phyloP scores from a whole-genome alignment of 352 stramenopile genomes.

The Globisporangium orthogonon region DNA sequence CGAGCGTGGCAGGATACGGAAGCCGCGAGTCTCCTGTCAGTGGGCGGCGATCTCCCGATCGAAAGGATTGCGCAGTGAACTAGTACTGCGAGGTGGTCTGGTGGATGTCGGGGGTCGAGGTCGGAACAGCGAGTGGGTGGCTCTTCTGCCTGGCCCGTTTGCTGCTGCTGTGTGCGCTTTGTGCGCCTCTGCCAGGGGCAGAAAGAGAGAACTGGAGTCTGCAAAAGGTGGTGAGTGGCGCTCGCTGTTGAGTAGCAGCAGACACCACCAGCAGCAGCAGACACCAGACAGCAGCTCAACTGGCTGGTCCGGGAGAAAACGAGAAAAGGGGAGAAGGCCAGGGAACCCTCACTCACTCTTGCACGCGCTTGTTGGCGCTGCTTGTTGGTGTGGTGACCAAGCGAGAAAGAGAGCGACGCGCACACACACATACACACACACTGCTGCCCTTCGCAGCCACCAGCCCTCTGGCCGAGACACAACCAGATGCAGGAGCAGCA shows the following conservation, averaged over 20 bases:
- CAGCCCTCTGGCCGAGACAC: background rate
- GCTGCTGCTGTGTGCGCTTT: slow-evolving; percentile 7
- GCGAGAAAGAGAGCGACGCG: no score
- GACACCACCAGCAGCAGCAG: no score
- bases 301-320: slow-evolving; percentile 2
- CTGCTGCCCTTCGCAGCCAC: background rate
- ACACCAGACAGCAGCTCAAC: background rate
- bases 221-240: background rate
- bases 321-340: background rate
- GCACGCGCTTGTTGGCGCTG: background rate
- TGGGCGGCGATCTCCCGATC: background rate
- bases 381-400: background rate
- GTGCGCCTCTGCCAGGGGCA: background rate
- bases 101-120: background rate
- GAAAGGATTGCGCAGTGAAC: slow-evolving; percentile 5
- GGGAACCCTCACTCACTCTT: background rate
- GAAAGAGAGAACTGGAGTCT: background rate
- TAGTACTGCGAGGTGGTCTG: background rate
- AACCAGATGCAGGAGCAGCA: background rate
- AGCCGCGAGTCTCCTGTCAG: background rate
- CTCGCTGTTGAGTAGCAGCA: background rate
- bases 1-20: no score
- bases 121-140: slow-evolving; percentile 4
- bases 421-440: background rate
- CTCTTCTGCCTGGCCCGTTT: slow-evolving; percentile 16